Percentiles rank a stretch among this genome's conserved stretches.
These are phyloP conservation scores for Combretum micranthum DNA, from an alignment of 345 rosid genomes.

Conservation along the genomic window DNA sequence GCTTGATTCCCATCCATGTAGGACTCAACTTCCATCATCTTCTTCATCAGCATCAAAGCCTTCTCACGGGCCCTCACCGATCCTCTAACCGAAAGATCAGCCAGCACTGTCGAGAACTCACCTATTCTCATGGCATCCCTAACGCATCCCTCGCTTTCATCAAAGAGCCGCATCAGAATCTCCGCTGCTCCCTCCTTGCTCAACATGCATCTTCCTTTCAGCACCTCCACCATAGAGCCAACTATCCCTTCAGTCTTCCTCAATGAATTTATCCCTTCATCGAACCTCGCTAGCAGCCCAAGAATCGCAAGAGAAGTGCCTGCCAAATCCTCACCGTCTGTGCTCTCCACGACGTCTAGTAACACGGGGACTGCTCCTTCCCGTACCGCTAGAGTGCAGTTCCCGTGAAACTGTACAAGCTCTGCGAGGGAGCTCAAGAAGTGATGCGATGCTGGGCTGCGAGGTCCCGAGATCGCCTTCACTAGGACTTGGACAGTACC, in stretches of 20 bases:
- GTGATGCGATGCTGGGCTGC: slow-evolving; percentile 27
- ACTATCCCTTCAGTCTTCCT: slow-evolving; percentile 30
- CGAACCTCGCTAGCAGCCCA: slow-evolving; percentile 37
- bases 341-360: slow-evolving; percentile 20
- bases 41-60: slow-evolving; percentile 35
- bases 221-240: slow-evolving; percentile 32
- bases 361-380: slow-evolving; percentile 31
- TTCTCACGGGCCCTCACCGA: slow-evolving; percentile 45
- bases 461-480: slow-evolving; percentile 18
- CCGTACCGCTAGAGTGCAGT: slow-evolving; percentile 51
- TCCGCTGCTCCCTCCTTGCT: slow-evolving; percentile 64
- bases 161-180: slow-evolving; percentile 38
- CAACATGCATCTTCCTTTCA: slow-evolving; percentile 44
- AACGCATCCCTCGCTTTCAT: slow-evolving; percentile 42
- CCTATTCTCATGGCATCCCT: slow-evolving; percentile 35
- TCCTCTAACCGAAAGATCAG: slow-evolving; percentile 51
- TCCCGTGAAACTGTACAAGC: slow-evolving; percentile 59
- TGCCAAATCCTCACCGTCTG: slow-evolving; percentile 18
- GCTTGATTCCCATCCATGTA: slow-evolving; percentile 15
- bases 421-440: slow-evolving; percentile 46
- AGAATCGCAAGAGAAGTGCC: slow-evolving; percentile 41
- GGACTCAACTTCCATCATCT: slow-evolving; percentile 28
- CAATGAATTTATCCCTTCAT: slow-evolving; percentile 39
- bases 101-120: slow-evolving; percentile 29
- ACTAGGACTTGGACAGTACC: slow-evolving; percentile 39